These are phyloP conservation scores for Acanthamoeba royreba DNA, from an alignment of 208 protist species.

Conservation along the genomic window DNA sequence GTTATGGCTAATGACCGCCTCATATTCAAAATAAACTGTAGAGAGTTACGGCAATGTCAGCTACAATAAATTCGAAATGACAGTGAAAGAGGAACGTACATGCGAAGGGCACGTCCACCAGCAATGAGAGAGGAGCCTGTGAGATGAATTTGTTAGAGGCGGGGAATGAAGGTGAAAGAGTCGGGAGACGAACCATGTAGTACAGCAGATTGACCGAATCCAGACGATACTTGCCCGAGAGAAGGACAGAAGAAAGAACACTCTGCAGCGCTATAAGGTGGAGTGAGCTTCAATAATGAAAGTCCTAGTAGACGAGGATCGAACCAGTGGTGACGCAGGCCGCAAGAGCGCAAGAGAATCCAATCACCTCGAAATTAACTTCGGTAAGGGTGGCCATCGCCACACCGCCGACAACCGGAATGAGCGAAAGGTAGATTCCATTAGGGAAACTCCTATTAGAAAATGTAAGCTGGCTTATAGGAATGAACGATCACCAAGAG, in stretches of 20 bases:
- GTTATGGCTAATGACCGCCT: background rate
- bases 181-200: slow-evolving; percentile 32
- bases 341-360: slow-evolving; percentile 12
- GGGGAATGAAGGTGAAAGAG: background rate
- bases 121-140: background rate
- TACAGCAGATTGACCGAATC: slow-evolving; percentile 56
- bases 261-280: background rate
- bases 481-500: too few species aligned
- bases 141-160: too few species aligned
- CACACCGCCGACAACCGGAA: slow-evolving; percentile 60
- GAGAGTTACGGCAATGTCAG: too few species aligned
- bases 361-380: slow-evolving; percentile 50
- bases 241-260: background rate
- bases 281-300: background rate
- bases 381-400: slow-evolving; percentile 42
- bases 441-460: background rate
- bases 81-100: too few species aligned
- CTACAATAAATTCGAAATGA: too few species aligned
- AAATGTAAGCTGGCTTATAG: too few species aligned
- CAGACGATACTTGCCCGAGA: slow-evolving; percentile 3
- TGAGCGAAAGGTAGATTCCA: slow-evolving; percentile 50
- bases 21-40: background rate
- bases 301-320: background rate
- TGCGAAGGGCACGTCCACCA: background rate
- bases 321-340: background rate